These are phyloP conservation scores for Artemisia tridentata DNA, from an alignment of 129 eudicot species.

Conservation along the genomic window DNA sequence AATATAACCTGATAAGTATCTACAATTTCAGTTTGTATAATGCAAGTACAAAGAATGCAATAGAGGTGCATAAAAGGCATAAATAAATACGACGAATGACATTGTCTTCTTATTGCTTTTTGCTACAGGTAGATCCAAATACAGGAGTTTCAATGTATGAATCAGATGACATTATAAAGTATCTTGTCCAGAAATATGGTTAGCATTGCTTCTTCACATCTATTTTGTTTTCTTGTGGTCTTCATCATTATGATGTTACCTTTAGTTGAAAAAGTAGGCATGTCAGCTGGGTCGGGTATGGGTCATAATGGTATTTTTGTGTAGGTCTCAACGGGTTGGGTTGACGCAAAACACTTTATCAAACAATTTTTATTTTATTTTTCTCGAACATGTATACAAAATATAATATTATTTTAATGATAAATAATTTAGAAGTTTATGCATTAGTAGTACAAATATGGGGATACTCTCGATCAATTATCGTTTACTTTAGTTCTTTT, in stretches of 20 bases:
- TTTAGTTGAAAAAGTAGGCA: neutral
- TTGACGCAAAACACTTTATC: no score
- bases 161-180: constrained; percentile 95
- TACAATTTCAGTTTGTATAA: neutral
- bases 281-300: neutral
- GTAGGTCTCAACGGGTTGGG: no score
- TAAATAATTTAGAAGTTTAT: no score
- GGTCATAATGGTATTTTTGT: neutral
- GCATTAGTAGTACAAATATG: no score
- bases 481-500: no score
- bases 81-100: neutral
- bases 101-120: constrained; percentile 6
- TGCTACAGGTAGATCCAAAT: constrained; percentile 93
- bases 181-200: constrained; percentile 87
- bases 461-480: no score
- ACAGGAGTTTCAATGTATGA: constrained; percentile 98
- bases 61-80: neutral
- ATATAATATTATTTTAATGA: no score
- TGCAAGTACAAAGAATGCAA: neutral
- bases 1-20: neutral
- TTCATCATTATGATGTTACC: neutral
- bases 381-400: no score
- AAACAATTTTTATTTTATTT: no score
- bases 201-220: neutral
- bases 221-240: neutral